phyloP scores from a whole-genome alignment of 305 asterid genomes.

The Striga hermonthica region DNA sequence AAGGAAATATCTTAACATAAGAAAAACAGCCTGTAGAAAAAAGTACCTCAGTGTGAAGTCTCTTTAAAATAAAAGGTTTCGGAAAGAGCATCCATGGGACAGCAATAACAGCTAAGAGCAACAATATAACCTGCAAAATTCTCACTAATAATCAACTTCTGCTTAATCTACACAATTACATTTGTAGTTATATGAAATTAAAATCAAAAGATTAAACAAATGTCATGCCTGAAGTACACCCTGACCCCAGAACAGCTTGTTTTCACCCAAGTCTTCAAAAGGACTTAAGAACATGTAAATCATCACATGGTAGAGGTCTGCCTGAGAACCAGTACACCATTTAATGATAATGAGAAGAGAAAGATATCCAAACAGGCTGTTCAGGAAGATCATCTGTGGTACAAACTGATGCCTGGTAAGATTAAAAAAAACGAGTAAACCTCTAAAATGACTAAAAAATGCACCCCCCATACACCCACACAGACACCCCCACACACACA shows the following conservation, averaged over 20 bases:
- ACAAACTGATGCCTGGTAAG: slow-evolving; percentile 84
- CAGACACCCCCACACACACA: too few species aligned
- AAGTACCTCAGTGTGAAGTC: slow-evolving; percentile 76
- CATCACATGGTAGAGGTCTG: slow-evolving; percentile 97
- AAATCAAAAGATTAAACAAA: slow-evolving; percentile 20
- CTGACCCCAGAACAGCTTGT: slow-evolving; percentile 90
- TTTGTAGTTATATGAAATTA: slow-evolving; percentile 13
- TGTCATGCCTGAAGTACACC: slow-evolving; percentile 71
- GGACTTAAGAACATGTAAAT: slow-evolving; percentile 99
- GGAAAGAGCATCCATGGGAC: slow-evolving; percentile 99
- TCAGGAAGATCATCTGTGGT: slow-evolving; percentile 90
- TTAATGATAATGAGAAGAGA: slow-evolving; percentile 79
- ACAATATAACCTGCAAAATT: slow-evolving; percentile 59
- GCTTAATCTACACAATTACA: slow-evolving; percentile 19
- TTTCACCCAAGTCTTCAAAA: slow-evolving; percentile 84
- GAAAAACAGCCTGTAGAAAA: background rate
- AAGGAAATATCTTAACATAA: too few species aligned
- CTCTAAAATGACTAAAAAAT: slow-evolving; percentile 8
- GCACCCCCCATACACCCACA: background rate
- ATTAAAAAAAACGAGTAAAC: slow-evolving; percentile 28
- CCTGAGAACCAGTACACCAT: slow-evolving; percentile 97
- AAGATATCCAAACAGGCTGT: slow-evolving; percentile 95
- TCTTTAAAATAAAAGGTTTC: slow-evolving; percentile 86
- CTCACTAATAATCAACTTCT: slow-evolving; percentile 8
- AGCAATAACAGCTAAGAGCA: slow-evolving; percentile 79